Evolutionary conservation across 352 stramenopile genomes (phyloP).

Genomic region (Stramenopiles sp.): DNA sequence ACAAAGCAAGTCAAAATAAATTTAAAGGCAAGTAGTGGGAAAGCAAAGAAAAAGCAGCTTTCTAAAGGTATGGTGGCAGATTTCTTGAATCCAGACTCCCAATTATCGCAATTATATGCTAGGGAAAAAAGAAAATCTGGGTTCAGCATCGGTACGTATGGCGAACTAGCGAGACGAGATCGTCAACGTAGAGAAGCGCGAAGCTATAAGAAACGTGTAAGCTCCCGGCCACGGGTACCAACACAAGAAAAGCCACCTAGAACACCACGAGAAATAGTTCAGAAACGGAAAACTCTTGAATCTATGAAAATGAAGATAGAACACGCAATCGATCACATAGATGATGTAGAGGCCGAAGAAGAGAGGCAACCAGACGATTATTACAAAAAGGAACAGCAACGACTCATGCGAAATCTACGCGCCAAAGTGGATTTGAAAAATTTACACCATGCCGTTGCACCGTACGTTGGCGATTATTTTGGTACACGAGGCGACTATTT

Average conservation of each 20-base stretch:
- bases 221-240: background rate
- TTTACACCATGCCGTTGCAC: conserved; percentile 30
- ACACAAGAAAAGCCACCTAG: background rate
- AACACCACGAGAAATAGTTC: background rate
- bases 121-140: background rate
- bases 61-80: background rate
- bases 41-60: background rate
- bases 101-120: background rate
- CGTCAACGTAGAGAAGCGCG: background rate
- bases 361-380: background rate
- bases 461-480: conserved; percentile 52
- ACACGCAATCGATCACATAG: background rate
- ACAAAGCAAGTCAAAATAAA: background rate
- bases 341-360: background rate
- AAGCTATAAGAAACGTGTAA: background rate
- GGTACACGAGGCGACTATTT: conserved; percentile 50
- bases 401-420: background rate
- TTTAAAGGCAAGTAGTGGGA: background rate
- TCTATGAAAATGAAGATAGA: background rate
- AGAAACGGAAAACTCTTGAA: background rate
- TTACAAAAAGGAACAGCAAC: background rate
- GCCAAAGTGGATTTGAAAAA: background rate
- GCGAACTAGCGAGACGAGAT: background rate
- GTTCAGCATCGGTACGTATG: background rate
- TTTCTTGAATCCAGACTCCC: background rate